Percentiles rank a stretch among this genome's conserved stretches.
These are phyloP conservation scores for Besnoitia besnoiti DNA, from an alignment of 169 alveolate genomes.

Conservation along the genomic window DNA sequence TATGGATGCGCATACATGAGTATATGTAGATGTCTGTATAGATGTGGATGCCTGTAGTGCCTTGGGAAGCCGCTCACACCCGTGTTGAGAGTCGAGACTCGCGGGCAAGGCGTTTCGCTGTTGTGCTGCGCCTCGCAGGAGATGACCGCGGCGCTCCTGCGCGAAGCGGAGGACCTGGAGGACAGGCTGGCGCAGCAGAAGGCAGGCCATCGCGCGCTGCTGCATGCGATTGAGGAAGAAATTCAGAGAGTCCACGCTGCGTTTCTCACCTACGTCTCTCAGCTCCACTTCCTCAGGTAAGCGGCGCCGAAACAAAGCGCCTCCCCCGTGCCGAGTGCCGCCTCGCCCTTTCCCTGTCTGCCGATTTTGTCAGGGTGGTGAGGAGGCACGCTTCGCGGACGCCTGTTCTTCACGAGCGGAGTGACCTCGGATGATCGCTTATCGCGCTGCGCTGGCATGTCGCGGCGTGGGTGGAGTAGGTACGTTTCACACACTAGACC, in stretches of 20 bases:
- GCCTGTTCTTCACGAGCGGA: no score
- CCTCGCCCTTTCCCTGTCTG: no score
- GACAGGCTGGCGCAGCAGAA: not conserved
- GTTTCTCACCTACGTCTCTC: not conserved
- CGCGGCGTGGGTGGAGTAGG: no score
- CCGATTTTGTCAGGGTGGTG: no score
- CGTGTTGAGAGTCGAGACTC: no score
- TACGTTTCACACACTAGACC: no score
- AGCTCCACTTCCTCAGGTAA: conserved; percentile 12
- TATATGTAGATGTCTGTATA: conserved; percentile 16
- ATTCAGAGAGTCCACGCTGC: not conserved
- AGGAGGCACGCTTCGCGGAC: no score
- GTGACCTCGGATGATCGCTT: no score
- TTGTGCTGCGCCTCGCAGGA: not conserved
- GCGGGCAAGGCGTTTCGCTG: not conserved
- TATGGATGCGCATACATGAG: not conserved
- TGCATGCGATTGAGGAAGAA: not conserved
- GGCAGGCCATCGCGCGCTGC: not conserved
- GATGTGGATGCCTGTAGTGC: not conserved
- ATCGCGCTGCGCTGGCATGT: no score
- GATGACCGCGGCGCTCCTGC: not conserved
- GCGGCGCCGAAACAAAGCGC: not conserved
- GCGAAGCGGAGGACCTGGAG: not conserved
- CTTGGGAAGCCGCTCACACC: no score
- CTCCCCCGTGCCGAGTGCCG: no score